These are phyloP conservation scores for Cupressus sempervirens DNA, from an alignment of 75 land plant species.

Conservation along the genomic window DNA sequence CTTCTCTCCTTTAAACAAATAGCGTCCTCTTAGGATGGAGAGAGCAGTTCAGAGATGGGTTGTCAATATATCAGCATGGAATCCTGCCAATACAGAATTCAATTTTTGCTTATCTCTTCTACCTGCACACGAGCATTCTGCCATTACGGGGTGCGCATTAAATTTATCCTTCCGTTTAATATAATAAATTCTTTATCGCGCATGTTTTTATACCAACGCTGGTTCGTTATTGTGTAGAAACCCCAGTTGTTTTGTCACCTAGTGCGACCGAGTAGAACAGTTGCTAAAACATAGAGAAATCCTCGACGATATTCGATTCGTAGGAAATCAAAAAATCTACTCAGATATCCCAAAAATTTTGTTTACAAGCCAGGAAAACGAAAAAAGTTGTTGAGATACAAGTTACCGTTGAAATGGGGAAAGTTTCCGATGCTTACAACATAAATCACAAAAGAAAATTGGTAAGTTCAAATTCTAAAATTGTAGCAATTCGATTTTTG, in stretches of 20 bases:
- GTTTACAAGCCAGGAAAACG: not conserved
- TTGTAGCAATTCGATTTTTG: no score
- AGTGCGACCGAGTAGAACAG: not conserved
- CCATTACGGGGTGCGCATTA: slow-evolving; percentile 48
- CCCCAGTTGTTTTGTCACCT: not conserved
- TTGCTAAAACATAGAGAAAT: not conserved
- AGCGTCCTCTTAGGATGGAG: slow-evolving; percentile 29
- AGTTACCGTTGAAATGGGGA: not conserved
- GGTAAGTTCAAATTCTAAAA: no score
- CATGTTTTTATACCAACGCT: not conserved
- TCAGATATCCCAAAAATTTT: not conserved
- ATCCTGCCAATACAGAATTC: slow-evolving; percentile 45
- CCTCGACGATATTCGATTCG: not conserved
- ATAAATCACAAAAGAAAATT: no score
- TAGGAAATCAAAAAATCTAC: not conserved
- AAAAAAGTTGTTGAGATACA: not conserved
- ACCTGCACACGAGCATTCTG: slow-evolving; percentile 47
- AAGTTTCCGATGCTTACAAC: not conserved
- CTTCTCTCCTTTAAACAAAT: no score
- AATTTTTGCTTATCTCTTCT: slow-evolving; percentile 33
- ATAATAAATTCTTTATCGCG: not conserved
- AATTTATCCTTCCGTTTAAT: not conserved
- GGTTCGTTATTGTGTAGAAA: not conserved
- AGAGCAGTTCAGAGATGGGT: slow-evolving; percentile 54
- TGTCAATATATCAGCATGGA: slow-evolving; percentile 60